These are phyloP conservation scores for Climacium dendroides DNA, from an alignment of 225 moss, liverwort and hornwort genomes.

Conservation along the genomic window DNA sequence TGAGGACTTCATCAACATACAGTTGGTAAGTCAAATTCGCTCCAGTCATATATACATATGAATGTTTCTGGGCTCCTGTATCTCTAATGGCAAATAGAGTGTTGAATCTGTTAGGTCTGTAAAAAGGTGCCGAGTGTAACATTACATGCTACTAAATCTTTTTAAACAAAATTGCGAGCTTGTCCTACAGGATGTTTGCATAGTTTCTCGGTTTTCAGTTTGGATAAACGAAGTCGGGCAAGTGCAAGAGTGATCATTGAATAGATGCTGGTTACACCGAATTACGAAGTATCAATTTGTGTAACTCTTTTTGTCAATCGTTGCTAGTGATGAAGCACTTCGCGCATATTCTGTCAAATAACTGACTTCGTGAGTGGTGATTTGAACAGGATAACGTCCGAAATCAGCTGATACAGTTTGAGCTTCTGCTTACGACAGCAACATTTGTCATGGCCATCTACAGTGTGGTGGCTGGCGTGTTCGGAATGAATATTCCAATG, in stretches of 20 bases:
- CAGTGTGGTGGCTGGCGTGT: slow-evolving; percentile 86
- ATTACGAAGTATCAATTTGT: not conserved
- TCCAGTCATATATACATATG: not conserved
- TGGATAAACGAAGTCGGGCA: not conserved
- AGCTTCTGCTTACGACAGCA: slow-evolving; percentile 87
- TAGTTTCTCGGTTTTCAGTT: not conserved
- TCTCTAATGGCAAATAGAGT: not conserved
- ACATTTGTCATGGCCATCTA: slow-evolving; percentile 91
- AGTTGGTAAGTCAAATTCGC: slow-evolving; percentile 41
- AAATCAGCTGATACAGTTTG: slow-evolving; percentile 97
- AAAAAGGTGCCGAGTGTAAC: not conserved
- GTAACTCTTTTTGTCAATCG: not conserved
- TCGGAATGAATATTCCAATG: slow-evolving; percentile 96
- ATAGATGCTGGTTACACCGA: not conserved
- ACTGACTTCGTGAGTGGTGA: not conserved
- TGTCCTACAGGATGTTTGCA: not conserved
- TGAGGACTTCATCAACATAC: slow-evolving; percentile 97
- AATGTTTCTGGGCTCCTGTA: not conserved
- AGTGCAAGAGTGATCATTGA: not conserved
- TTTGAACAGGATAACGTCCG: slow-evolving; percentile 79
- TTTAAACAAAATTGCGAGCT: not conserved
- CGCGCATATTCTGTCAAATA: not conserved
- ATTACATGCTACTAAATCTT: not conserved
- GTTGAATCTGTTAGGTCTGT: not conserved
- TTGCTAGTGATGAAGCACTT: not conserved